These are phyloP conservation scores for Posidonia australis DNA, from an alignment of 106 monocot genomes.

Conservation along the genomic window DNA sequence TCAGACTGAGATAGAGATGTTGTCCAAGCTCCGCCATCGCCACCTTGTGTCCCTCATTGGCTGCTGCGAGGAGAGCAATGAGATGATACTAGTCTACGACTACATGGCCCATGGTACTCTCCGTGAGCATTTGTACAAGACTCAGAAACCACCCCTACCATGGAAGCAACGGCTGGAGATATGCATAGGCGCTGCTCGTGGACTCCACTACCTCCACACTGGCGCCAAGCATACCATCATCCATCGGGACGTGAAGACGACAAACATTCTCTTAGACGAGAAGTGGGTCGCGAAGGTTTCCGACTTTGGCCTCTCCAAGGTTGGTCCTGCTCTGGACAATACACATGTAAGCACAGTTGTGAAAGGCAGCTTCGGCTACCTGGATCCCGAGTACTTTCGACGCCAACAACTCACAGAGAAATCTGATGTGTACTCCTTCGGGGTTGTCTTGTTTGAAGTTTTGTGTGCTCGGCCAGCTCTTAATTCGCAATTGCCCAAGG, in stretches of 20 bases:
- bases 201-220: constrained; percentile 76
- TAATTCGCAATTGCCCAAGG: background rate
- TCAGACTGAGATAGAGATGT: constrained; percentile 72
- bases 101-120: constrained; percentile 63
- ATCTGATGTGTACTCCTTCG: constrained; percentile 9
- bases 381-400: constrained; percentile 7
- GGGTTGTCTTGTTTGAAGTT: background rate
- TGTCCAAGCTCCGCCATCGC: constrained; percentile 71
- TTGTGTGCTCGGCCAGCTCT: constrained; percentile 1
- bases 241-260: constrained; percentile 78
- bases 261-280: constrained; percentile 72
- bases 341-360: constrained; percentile 10
- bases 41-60: constrained; percentile 83
- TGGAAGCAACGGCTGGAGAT: constrained; percentile 78
- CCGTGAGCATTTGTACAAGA: constrained; percentile 77
- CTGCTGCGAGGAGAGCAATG: constrained; percentile 64
- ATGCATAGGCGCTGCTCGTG: constrained; percentile 72
- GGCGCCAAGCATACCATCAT: constrained; percentile 73
- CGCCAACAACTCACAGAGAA: constrained; percentile 5
- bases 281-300: constrained; percentile 72
- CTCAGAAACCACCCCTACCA: constrained; percentile 44
- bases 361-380: constrained; percentile 6
- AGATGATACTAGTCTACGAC: constrained; percentile 83
- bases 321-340: constrained; percentile 37
- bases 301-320: constrained; percentile 67